Evolutionary conservation across 2,329 filamentous ascomycete species (phyloP), one percentile per base, ranked within the genome.

Genomic region (Helotiales sp.): DNA sequence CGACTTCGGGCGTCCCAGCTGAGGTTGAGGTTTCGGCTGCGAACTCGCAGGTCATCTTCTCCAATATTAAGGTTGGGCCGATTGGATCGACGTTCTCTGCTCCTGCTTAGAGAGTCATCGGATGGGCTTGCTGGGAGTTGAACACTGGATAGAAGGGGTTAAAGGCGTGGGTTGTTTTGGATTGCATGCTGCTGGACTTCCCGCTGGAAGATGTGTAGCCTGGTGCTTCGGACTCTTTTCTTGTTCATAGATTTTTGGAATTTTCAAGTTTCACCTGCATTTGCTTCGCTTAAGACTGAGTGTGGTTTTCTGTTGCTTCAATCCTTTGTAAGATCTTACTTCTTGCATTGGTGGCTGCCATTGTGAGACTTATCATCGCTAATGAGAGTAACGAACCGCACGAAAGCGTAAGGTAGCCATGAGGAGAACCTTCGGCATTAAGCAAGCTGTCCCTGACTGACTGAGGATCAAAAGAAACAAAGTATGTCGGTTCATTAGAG

Each of bases 1-100:
- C 80, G 63, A 78, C 74, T 72, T 86, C 85, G 24, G 87, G 87
- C 50, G 79, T 75, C 34, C 87, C 87, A 40, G 60, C 74, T 34
- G 81, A 82, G 5, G 78, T 89, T 47, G 83, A 88, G 78, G 47
- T 77, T 26, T 72, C 79, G 52, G 76, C 78, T 20, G 80, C 83
- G 61, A 80, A 81, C 77, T 78, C 86, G 13, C 75, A 71, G 26
- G 83, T 84, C 79, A 73, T 69, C 58, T 75, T 72, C 70, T 77
- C 77, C 61, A 77, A 77, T 71, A 77, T 78, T 69, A 77, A 77
- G 63, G 74, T 75, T 70, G 76, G 76, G 55, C 69, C 75, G 26
- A 74, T 78, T 64, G 73, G 73, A 66, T 75, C 73, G n/a, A 77
- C 76, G 61, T 78, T 71, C 70, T 65, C 50, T 62, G 65, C 49